Conservation (phyloP, 2,329 filamentous ascomycete species). For the Exserohilum rostratum region DNA sequence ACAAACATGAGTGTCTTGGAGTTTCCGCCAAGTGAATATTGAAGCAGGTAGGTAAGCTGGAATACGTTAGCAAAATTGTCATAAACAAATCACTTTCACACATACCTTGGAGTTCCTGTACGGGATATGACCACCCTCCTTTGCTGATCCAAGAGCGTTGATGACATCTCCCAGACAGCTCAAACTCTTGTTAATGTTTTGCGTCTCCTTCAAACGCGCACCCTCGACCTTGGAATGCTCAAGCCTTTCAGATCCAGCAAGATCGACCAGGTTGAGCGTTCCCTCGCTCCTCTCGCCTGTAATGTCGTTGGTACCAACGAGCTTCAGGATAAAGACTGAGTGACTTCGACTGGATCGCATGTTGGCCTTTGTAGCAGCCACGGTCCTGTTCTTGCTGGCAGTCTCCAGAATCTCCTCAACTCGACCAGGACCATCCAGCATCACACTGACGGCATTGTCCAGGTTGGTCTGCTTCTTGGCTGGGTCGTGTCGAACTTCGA, state of each 20-base stretch:
- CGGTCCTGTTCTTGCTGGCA: slow-evolving; percentile 84
- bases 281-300: slow-evolving; percentile 88
- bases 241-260: slow-evolving; percentile 89
- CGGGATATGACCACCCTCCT: slow-evolving; percentile 78
- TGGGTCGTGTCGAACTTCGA: slow-evolving; percentile 88
- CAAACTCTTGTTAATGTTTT: slow-evolving; percentile 95
- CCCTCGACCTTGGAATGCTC: slow-evolving; percentile 87
- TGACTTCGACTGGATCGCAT: slow-evolving; percentile 93
- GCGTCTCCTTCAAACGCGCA: slow-evolving; percentile 88
- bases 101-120: slow-evolving; percentile 91
- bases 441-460: slow-evolving; percentile 77
- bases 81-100: slow-evolving; percentile 18
- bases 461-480: slow-evolving; percentile 81
- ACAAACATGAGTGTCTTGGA: slow-evolving; percentile 99
- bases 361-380: slow-evolving; percentile 97
- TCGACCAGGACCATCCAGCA: slow-evolving; percentile 77
- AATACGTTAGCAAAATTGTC: slow-evolving; percentile 12
- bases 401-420: slow-evolving; percentile 80
- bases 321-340: slow-evolving; percentile 88
- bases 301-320: slow-evolving; percentile 69
- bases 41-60: slow-evolving; percentile 86
- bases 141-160: slow-evolving; percentile 83
- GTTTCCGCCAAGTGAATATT: slow-evolving; percentile 93
- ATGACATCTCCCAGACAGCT: slow-evolving; percentile 95
- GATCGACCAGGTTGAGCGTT: slow-evolving; percentile 91